A percentile compares a stretch with the other conserved stretches of the same genome.
Evolutionary conservation across 2,329 filamentous ascomycete species (phyloP).

Genomic region (Ophiocordyceps camponoti-saundersi): DNA sequence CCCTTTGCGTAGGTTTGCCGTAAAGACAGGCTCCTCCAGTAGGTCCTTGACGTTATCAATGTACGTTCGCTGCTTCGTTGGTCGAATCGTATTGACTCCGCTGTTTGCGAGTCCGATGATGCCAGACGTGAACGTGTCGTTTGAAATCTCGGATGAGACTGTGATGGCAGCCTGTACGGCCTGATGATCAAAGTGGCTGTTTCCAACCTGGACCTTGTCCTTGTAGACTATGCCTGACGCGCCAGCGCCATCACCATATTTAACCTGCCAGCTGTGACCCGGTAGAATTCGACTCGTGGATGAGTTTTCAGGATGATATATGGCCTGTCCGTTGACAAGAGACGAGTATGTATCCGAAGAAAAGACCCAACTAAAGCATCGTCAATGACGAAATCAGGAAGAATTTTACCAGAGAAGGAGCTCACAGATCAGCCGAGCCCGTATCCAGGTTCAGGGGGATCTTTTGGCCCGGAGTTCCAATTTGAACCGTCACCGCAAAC

Average conservation of each 20-base stretch:
- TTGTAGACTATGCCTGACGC: constrained; percentile 48
- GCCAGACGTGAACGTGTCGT: constrained; percentile 16
- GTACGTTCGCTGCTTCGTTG: constrained; percentile 14
- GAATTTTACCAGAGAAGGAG: neutral
- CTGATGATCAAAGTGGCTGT: constrained; percentile 39
- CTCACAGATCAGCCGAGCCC: constrained; percentile 30
- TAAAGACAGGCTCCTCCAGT: constrained; percentile 17
- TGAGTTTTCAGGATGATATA: constrained; percentile 35
- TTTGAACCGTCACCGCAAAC: constrained; percentile 42
- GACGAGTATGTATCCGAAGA: constrained; percentile 34
- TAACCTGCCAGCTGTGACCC: constrained; percentile 35
- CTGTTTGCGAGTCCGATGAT: constrained; percentile 18
- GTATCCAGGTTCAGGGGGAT: constrained; percentile 58
- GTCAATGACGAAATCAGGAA: constrained; percentile 1
- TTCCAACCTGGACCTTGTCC: constrained; percentile 45
- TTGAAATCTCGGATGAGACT: constrained; percentile 29
- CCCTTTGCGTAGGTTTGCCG: constrained; percentile 15
- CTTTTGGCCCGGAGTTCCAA: constrained; percentile 40
- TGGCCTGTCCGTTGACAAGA: constrained; percentile 30
- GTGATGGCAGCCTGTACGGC: constrained; percentile 47
- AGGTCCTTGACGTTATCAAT: constrained; percentile 16
- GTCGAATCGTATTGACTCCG: constrained; percentile 15
- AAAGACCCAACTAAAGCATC: constrained; percentile 46
- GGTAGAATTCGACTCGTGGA: constrained; percentile 23
- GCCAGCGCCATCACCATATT: constrained; percentile 47